Evolutionary conservation across 257 asterid genomes (phyloP), one percentile per base, ranked within the genome.

Genomic region (Leonotis leonurus): DNA sequence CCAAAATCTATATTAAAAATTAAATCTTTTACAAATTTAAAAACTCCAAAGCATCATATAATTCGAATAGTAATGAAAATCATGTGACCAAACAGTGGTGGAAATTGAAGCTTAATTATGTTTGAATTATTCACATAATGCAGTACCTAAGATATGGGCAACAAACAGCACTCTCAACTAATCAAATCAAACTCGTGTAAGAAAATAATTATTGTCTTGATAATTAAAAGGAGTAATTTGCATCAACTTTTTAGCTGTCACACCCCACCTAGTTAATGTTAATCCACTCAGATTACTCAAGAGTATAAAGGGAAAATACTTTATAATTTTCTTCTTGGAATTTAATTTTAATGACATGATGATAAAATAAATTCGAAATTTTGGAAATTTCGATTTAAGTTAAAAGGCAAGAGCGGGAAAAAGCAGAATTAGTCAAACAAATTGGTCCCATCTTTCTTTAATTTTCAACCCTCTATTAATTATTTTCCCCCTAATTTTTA

Each of bases 51-150:
- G 29, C 16, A 25, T 14, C 56, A 55, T 56, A 41, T 30, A 64
- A n/a, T 52, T 60, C 9, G 45, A 55, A 53, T 26, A 53, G 59
- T 17, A 17, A 51, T 60, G 68, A 60, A 65, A 43, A 64, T 51
- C 69, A 58, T 39, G 68, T 57, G 71, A 11, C 48, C 32, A 11
- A 26, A 46, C 25, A 30, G 75, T 46, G 62, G 57, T 57, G 73
- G 58, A n/a, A n/a, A n/a, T n/a, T n/a, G 40, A 53, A 8, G 11
- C 51, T 35, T 45, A 53, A 67, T 68, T 68, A 68, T 52, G 78
- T 56, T 24, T 58, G 60, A 69, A 74, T 70, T 64, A 65, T 74
- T 58, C 61, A 57, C 65, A 69, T 69, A 63, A 74, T 74, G 75
- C 68, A 35, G n/a, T n/a, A 12, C 61, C 72, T 40, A 63, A 55